Conservation (phyloP, 345 rosid genomes). For the Streptanthus diversifolius region DNA sequence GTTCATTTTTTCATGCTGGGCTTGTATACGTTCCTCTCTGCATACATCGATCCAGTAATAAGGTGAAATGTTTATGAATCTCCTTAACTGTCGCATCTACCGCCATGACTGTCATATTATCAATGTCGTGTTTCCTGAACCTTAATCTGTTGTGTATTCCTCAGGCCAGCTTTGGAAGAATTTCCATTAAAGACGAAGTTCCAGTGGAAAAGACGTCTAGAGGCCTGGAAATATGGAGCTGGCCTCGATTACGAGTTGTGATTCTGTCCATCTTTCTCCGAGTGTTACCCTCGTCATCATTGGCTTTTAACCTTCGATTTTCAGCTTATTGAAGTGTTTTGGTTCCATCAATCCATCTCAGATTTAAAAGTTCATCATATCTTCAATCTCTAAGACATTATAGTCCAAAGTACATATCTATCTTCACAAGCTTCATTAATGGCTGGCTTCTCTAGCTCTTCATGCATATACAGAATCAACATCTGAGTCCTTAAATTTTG, state of each 20-base stretch:
- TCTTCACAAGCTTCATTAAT: background rate
- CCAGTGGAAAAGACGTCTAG: conserved; percentile 66
- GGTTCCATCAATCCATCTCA: background rate
- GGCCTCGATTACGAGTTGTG: conserved; percentile 77
- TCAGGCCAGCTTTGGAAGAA: conserved; percentile 50
- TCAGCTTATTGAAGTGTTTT: background rate
- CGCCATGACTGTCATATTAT: background rate
- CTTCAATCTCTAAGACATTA: background rate
- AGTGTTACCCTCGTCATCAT: background rate
- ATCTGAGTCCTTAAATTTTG: conserved; percentile 19
- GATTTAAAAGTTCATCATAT: background rate
- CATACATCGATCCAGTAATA: conserved; percentile 64
- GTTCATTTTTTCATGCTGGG: conserved; percentile 84
- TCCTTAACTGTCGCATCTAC: background rate
- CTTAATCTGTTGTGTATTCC: conserved; percentile 3
- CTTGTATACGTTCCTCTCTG: conserved; percentile 74
- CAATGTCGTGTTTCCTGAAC: background rate
- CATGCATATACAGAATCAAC: conserved; percentile 6
- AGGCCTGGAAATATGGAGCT: conserved; percentile 89
- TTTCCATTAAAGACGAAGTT: conserved; percentile 57
- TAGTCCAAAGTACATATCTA: background rate
- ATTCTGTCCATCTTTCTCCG: conserved; percentile 3
- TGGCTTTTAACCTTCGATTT: background rate
- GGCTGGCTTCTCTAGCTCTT: background rate
- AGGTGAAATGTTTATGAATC: conserved; percentile 43